A percentile compares a stretch with the other conserved stretches of the same genome.
Conservation (phyloP, 2,329 filamentous ascomycete species). For the Rosellinia necatrix region DNA sequence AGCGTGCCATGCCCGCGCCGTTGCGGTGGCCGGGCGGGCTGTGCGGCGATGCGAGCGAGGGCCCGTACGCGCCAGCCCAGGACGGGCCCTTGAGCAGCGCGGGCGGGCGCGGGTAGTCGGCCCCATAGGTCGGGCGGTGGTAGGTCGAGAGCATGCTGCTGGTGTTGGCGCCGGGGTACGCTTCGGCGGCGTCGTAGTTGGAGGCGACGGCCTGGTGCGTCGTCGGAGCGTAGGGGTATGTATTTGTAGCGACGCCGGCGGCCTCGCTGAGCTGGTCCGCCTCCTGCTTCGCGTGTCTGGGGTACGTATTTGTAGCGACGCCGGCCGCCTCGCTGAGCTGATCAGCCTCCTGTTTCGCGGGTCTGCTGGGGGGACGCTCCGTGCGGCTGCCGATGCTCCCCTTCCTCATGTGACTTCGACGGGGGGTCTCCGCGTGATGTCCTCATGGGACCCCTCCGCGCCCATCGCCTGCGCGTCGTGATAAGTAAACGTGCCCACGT, state of each 20-base stretch:
- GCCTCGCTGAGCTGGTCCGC: slow-evolving; percentile 35
- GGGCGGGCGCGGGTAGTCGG: slow-evolving; percentile 51
- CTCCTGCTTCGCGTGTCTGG: slow-evolving; percentile 37
- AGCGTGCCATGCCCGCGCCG: slow-evolving; percentile 51
- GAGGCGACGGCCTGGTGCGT: slow-evolving; percentile 52
- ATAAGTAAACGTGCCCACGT: slow-evolving; percentile 53
- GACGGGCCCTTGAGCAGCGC: slow-evolving; percentile 45
- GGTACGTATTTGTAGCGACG: slow-evolving; percentile 58
- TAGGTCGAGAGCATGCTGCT: slow-evolving; percentile 62
- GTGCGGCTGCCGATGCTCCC: slow-evolving; percentile 42
- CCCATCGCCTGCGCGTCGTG: slow-evolving; percentile 44
- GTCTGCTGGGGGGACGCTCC: no score
- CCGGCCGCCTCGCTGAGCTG: slow-evolving; percentile 35
- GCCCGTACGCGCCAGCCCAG: slow-evolving; percentile 51
- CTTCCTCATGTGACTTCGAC: slow-evolving; percentile 49
- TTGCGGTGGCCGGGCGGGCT: slow-evolving; percentile 47
- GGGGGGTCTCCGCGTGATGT: slow-evolving; percentile 48
- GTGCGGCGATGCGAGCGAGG: slow-evolving; percentile 46
- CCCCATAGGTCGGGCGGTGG: slow-evolving; percentile 56
- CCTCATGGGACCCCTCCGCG: slow-evolving; percentile 45
- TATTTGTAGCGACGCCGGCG: slow-evolving; percentile 53
- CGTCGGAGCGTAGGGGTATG: slow-evolving; percentile 61
- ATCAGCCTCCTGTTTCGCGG: slow-evolving; percentile 35
- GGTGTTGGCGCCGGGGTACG: slow-evolving; percentile 42
- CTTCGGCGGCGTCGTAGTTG: slow-evolving; percentile 43